These are phyloP conservation scores for Eucalyptus cloeziana DNA, from an alignment of 345 rosid species.

Conservation along the genomic window DNA sequence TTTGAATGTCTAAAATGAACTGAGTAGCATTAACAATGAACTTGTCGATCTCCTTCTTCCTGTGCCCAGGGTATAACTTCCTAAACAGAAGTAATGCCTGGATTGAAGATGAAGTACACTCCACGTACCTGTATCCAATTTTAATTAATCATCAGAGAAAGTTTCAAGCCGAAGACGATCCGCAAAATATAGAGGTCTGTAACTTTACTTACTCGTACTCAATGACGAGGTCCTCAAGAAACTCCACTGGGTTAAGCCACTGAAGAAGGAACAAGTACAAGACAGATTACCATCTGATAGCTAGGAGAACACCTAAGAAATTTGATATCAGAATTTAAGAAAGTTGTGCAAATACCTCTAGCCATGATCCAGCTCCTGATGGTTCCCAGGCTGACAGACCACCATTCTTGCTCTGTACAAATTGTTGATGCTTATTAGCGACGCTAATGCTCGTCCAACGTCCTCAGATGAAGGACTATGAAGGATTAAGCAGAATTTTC, in stretches of 20 bases:
- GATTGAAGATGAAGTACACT: constrained; percentile 45
- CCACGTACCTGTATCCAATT: constrained; percentile 10
- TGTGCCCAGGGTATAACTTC: constrained; percentile 31
- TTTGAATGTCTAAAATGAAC: constrained; percentile 28
- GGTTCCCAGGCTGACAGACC: constrained; percentile 71
- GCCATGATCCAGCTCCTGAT: constrained; percentile 28
- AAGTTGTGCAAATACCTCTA: constrained; percentile 22
- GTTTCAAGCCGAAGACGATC: background rate
- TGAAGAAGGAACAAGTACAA: background rate
- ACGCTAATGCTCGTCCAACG: background rate
- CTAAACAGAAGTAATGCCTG: constrained; percentile 20
- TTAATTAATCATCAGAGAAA: background rate
- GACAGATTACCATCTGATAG: background rate
- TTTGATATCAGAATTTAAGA: background rate
- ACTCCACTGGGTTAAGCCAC: constrained; percentile 53
- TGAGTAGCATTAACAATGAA: constrained; percentile 24
- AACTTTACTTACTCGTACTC: constrained; percentile 15
- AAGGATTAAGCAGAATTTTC: background rate
- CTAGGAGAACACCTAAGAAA: background rate
- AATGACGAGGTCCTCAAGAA: constrained; percentile 30
- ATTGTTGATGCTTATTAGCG: background rate
- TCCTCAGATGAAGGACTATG: background rate
- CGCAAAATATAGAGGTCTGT: background rate
- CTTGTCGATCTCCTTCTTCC: constrained; percentile 30
- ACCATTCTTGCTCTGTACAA: constrained; percentile 36